Evolutionary conservation across 1,284 basidiomycete species (phyloP).

Genomic region (Cryptococcus floricola): DNA sequence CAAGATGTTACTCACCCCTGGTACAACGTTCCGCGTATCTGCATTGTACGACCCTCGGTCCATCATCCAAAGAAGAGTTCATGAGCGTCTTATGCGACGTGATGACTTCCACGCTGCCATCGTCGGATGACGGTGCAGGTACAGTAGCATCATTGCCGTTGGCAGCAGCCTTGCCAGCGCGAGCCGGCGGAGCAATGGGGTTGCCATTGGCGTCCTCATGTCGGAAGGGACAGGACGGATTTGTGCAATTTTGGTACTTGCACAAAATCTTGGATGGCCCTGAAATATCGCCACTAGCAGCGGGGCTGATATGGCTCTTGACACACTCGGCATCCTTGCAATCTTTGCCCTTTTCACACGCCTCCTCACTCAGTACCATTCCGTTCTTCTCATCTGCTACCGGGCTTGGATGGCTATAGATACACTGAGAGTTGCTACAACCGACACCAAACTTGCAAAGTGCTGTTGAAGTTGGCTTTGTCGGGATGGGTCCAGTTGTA

Average conservation of each 20-base stretch:
- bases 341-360: conserved; percentile 70
- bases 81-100: conserved; percentile 27
- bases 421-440: conserved; percentile 80
- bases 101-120: conserved; percentile 29
- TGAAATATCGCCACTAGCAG: conserved; percentile 55
- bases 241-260: conserved; percentile 49
- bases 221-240: conserved; percentile 47
- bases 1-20: conserved; percentile 19
- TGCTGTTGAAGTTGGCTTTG: conserved; percentile 47
- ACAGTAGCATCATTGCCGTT: conserved; percentile 5
- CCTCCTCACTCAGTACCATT: conserved; percentile 84
- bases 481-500: conserved; percentile 41
- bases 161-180: conserved; percentile 24
- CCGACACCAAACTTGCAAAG: conserved; percentile 86
- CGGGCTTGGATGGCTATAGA: conserved; percentile 85
- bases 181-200: conserved; percentile 45
- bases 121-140: conserved; percentile 11
- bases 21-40: conserved; percentile 45
- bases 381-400: conserved; percentile 86
- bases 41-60: conserved; percentile 25
- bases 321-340: conserved; percentile 89
- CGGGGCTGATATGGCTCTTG: conserved; percentile 81
- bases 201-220: conserved; percentile 50
- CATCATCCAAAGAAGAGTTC: conserved; percentile 36
- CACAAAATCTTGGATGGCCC: conserved; percentile 46